Evolutionary conservation across 768 basidiomycete species (phyloP), one percentile per base, ranked within the genome.

Genomic region (Naganishia vaughanmartiniae): DNA sequence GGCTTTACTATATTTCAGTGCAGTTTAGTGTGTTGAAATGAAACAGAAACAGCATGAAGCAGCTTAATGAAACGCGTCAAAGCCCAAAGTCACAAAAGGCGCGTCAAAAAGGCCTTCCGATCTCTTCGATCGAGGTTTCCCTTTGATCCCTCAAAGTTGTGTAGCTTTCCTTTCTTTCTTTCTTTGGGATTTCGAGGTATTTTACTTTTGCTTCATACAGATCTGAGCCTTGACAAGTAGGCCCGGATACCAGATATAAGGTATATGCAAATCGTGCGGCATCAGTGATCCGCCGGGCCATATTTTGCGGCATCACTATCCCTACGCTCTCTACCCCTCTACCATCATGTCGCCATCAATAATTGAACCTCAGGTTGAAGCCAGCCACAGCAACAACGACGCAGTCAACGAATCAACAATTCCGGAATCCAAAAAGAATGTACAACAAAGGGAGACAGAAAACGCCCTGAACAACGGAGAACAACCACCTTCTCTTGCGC

Each of bases 101-200:
- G 57, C 60, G 60, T 63, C 14, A 1, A n/a, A 36, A 63, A 63
- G 42, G 60, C 36, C 39, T 63, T 28, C 42, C 39, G 39, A 45
- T 63, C 60, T 5, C 17, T 19, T 63, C 42, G 60, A 63, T 45
- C 30, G 21, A 63, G 39, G 24, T 58, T 63, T 42, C 60, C 60
- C 60, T 63, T 63, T 63, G 36, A 63, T 63, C 36, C 14, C 34
- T 60, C n/a, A 63, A 45, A 24, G 31, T 34, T 63, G 60, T 15
- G 58, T 12, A 42, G 60, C 21, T 42, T 42, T 63, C 60, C 42
- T 36, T 42, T 63, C 36, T 26, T 63, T 45, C 60, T 28, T 36
- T 42, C 46, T n/a, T 26, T 63, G 28, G 39, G 21, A 7, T 24
- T 4, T 33, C n/a, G n/a, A n/a, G 54, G 30, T 19, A 19, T 30